Evolutionary conservation across 495 filamentous ascomycete genomes (phyloP), one percentile per base, ranked within the genome.

Genomic region (Trypethelium eluteriae): DNA sequence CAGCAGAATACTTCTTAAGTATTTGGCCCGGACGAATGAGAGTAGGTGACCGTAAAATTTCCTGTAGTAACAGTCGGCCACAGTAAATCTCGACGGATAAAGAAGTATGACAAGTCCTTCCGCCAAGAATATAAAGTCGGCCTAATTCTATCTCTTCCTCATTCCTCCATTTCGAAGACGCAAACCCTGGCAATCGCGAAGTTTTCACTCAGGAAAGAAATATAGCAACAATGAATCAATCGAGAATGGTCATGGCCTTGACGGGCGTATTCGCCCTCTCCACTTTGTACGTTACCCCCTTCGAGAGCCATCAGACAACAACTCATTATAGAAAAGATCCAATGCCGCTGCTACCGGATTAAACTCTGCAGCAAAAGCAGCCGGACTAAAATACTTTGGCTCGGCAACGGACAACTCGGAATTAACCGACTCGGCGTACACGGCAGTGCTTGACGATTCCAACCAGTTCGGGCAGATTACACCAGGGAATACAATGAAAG

Each of bases 391-490:
- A 2, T 67, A 47, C 3, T 67, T 67, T 53, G 66, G 66, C 16
- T 44, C 66, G 11, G 66, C 36, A 9, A 63, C 46, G 11, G 66
- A 64, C 46, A 67, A 38, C 61, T 38, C 57, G 11, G 66, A 67
- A 46, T 5, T 50, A 10, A 50, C 32, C 2, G 44, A 67, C 7
- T 16, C 36, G 66, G 49, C 38, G 3, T 75, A 74, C 50, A 63
- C 67, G 38, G 67, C 73, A 50, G 79, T 81, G 67, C 73, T 82
- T 32, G 70, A 69, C 36, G 74, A 82, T 69, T 74, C 72, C 34
- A 71, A 73, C 66, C 75, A 80, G 65, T 84, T 83, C 72, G 80
- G 81, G 64, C 78, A 80, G 70, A 77, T 80, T 10, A 83, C 81
- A 0, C 82, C 80, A 12, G 76, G 77, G 49, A 84, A 84, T 72